Evolutionary conservation across 345 rosid genomes (phyloP), one percentile per base, ranked within the genome.

Genomic region (Gossypium rotundifolium): DNA sequence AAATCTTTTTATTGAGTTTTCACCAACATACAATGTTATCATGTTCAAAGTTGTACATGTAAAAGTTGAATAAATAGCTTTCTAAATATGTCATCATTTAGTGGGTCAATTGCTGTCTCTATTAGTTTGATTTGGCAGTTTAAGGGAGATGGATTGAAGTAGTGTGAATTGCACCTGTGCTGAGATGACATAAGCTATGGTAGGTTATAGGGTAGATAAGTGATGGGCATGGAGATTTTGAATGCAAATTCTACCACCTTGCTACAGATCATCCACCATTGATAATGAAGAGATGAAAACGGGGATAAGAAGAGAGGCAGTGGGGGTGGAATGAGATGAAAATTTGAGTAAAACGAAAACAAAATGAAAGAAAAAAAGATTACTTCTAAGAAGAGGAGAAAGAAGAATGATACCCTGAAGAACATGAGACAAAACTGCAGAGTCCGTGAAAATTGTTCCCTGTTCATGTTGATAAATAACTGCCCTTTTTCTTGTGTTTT

Each of bases 51-150:
- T 59, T 59, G 38, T 4, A 59, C 38, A 59, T 59, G 1, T 58
- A 14, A 23, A 58, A 23, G 40, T 33, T 33, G 40, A 22, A 58
- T 59, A 23, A 59, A 59, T 6, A 59, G 38, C 27, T 13, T 11
- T 59, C 23, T 59, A 33, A 59, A 16, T 2, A 23, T 59, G 33
- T 59, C 9, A 11, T 59, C 38, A 23, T 11, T 23, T 59, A 59
- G 33, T 23, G 4, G 17, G 7, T 12, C 17, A 23, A 59, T 25
- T 59, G 33, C 17, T 11, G 13, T 23, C 38, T 59, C 14, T 59
- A 25, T 59, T 59, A 25, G 63, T 59, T 59, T 23, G 38, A 59
- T 59, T 55, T 59, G 63, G 63, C 63, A 59, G 38, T 59, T 59
- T 23, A 11, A 25, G 38, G 63, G 63, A 58, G 29, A 7, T 22